A percentile compares a stretch with the other conserved stretches of the same genome.
phyloP scores from a whole-genome alignment of 306 rosid species.

The Macrotyloma uniflorum region DNA sequence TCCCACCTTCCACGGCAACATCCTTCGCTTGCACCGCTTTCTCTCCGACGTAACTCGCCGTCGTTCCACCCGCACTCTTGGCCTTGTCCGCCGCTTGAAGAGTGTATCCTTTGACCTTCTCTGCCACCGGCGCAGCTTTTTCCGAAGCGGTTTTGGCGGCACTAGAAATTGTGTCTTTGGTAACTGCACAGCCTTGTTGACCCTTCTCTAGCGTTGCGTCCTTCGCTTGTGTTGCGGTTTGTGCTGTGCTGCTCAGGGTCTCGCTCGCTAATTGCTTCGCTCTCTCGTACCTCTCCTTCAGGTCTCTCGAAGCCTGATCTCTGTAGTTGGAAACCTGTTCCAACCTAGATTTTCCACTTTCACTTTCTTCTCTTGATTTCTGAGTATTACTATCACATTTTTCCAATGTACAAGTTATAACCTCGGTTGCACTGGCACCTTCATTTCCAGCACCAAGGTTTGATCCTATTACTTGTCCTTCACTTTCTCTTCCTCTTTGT shows the following conservation, averaged over 20 bases:
- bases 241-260: conserved; percentile 33
- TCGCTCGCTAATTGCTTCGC: conserved; percentile 50
- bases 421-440: conserved; percentile 8
- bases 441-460: conserved; percentile 5
- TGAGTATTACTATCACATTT: neutral
- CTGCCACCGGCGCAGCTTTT: conserved; percentile 44
- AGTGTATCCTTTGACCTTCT: conserved; percentile 52
- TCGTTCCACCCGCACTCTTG: conserved; percentile 37
- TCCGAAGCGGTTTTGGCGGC: conserved; percentile 49
- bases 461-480: neutral
- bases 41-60: conserved; percentile 48
- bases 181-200: conserved; percentile 41
- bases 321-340: conserved; percentile 49
- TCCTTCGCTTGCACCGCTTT: conserved; percentile 53
- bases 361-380: neutral
- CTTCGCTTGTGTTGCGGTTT: conserved; percentile 29
- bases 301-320: conserved; percentile 47
- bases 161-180: conserved; percentile 43
- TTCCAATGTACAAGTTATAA: conserved; percentile 28
- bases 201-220: conserved; percentile 36
- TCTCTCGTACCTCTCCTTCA: conserved; percentile 45
- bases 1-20: conserved; percentile 44
- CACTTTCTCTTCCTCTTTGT: neutral
- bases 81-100: conserved; percentile 43
- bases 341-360: conserved; percentile 16